These are phyloP conservation scores for Toxicodendron radicans DNA, from an alignment of 345 rosid species.

Conservation along the genomic window DNA sequence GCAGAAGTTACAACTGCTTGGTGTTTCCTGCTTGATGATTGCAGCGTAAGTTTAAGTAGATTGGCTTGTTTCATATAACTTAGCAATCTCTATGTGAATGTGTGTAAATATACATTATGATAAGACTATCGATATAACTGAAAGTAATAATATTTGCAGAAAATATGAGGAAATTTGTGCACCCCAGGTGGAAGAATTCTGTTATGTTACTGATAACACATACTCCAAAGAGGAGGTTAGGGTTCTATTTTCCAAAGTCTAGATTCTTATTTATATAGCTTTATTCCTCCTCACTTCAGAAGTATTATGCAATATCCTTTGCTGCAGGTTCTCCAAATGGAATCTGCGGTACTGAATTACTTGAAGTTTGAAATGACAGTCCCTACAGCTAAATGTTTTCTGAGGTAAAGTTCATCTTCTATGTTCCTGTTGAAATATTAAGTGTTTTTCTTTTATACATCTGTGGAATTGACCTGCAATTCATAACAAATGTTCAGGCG, in stretches of 20 bases:
- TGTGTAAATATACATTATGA: background rate
- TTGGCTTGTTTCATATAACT: background rate
- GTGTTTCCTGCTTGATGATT: constrained; percentile 91
- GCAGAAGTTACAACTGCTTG: constrained; percentile 79
- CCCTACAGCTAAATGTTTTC: constrained; percentile 81
- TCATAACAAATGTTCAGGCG: constrained; percentile 23
- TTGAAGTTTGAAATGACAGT: constrained; percentile 87
- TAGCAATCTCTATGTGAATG: background rate
- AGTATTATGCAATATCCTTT: background rate
- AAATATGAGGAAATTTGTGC: constrained; percentile 91
- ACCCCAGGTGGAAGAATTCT: constrained; percentile 85
- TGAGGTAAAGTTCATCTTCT: constrained; percentile 46
- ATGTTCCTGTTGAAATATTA: background rate
- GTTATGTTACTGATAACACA: constrained; percentile 90
- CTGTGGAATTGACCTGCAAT: constrained; percentile 1
- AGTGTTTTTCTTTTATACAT: background rate
- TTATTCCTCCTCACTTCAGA: background rate
- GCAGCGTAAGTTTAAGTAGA: constrained; percentile 57
- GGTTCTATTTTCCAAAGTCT: background rate
- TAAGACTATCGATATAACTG: constrained; percentile 8
- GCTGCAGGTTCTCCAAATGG: constrained; percentile 82
- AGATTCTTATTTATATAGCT: background rate
- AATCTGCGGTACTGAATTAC: constrained; percentile 74
- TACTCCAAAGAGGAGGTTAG: constrained; percentile 75
- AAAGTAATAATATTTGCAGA: constrained; percentile 37